Base-by-base conservation (phyloP, 2,329 filamentous ascomycete genomes). In the Fusarium sp. region DNA sequence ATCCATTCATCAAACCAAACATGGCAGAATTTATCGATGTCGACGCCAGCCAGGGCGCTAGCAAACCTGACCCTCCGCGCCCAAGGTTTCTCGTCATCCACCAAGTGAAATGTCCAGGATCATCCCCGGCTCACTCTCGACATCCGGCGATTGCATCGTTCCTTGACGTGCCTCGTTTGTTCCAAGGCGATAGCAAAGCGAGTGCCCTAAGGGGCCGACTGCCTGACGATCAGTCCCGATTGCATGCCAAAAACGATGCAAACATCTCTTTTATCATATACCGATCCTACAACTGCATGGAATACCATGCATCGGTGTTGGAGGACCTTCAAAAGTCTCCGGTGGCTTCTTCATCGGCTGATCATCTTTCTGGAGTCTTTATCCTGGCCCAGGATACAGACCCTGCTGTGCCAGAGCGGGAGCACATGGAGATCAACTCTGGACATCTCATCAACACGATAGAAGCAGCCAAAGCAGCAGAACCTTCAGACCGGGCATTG, bases 101-200 rank as follows among this genome's bases (percentile, higher is more conserved):
- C n/a, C 18, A 43, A 15, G 51, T 54, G 7, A 10, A 30, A 10
- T 54, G 51, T 27, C 9, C 23, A 41, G 51, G 51, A 18, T 43
- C 51, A 18, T 43, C 37, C 34, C 51, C 51, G 12, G 37, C 37
- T 15, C 51, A 54, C 13, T 54, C 51, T 9, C 39, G 51, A 6
- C 51, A 54, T 12, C 37, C 51, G 5, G 51, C 36, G 31, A 43
- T 18, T 16, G 51, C 37, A 8, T 16, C 13, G 13, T 54, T 40
- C 27, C 51, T 43, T n/a, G 51, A 54, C 39, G 37, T 43, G 27
- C 51, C 51, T 4, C 37, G 51, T n/a, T 16, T 54, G 23, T 54
- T 43, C 37, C 51, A 43, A 31, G 51, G 51, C 37, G 51, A 54
- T n/a, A 43, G n/a, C 23, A 31, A 18, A 15, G 39, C 51, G 5